Evolutionary conservation across 2,329 filamentous ascomycete species (phyloP).

Genomic region (Penicillium fuscoglaucum): DNA sequence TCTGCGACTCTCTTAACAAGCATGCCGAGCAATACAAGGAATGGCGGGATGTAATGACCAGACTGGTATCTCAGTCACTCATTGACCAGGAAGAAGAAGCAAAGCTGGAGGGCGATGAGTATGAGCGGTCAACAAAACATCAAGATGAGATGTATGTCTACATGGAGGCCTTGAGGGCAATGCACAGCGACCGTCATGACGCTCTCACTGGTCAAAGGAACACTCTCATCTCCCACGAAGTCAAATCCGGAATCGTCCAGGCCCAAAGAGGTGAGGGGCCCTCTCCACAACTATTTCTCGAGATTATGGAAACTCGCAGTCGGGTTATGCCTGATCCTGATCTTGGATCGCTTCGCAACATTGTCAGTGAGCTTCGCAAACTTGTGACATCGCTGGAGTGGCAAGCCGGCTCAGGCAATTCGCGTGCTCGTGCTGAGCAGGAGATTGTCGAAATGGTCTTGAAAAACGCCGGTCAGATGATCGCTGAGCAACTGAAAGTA

Average conservation of each 20-base stretch:
- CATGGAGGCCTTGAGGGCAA: constrained; percentile 72
- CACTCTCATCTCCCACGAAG: constrained; percentile 71
- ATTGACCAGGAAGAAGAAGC: constrained; percentile 77
- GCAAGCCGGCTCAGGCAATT: constrained; percentile 55
- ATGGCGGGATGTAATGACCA: constrained; percentile 72
- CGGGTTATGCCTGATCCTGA: constrained; percentile 47
- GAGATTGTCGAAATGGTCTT: constrained; percentile 65
- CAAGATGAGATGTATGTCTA: constrained; percentile 90
- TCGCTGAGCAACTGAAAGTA: constrained; percentile 54
- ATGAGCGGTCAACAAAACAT: constrained; percentile 78
- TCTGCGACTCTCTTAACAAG: constrained; percentile 67
- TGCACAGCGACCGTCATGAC: constrained; percentile 75
- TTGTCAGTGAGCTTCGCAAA: constrained; percentile 68
- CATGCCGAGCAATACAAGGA: constrained; percentile 71
- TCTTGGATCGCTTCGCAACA: constrained; percentile 66
- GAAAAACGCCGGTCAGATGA: constrained; percentile 56
- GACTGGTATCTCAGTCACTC: constrained; percentile 70
- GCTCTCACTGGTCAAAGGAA: constrained; percentile 77
- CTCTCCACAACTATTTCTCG: constrained; percentile 63
- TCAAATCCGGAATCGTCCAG: constrained; percentile 59
- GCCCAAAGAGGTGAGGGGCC: constrained; percentile 68
- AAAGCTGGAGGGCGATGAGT: constrained; percentile 85
- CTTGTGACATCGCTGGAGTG: constrained; percentile 61
- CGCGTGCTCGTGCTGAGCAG: constrained; percentile 63
- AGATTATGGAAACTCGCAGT: constrained; percentile 50